Conservation (phyloP, 306 rosid genomes). For the Gastrolobium bilobum region DNA sequence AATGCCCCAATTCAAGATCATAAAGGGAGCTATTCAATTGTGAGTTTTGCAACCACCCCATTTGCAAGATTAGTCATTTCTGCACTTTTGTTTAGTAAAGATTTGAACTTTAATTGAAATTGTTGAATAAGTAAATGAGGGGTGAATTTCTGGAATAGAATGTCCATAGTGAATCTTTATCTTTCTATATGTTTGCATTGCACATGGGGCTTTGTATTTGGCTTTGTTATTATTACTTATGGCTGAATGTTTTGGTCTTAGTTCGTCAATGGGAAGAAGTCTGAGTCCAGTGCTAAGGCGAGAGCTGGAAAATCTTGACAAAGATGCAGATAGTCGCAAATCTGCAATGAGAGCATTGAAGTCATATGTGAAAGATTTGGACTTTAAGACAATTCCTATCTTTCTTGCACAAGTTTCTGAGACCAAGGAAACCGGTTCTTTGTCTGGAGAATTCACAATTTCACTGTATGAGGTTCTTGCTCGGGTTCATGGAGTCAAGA, state of each 20-base stretch:
- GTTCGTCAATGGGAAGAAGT: conserved; percentile 68
- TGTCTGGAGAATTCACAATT: conserved; percentile 80
- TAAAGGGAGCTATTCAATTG: not conserved
- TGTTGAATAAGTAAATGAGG: not conserved
- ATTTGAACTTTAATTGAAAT: conserved; percentile 4
- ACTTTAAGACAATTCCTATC: conserved; percentile 74
- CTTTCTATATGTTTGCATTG: not conserved
- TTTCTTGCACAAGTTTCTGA: conserved; percentile 96
- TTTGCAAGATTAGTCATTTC: conserved; percentile 3
- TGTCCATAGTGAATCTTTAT: not conserved
- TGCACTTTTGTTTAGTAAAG: not conserved
- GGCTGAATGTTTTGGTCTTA: conserved; percentile 29
- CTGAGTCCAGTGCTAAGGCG: conserved; percentile 63
- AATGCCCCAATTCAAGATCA: not conserved
- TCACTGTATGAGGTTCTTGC: conserved; percentile 92
- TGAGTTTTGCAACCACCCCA: not conserved
- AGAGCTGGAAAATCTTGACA: conserved; percentile 80
- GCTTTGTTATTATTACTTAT: conserved; percentile 3
- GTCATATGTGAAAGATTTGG: conserved; percentile 83
- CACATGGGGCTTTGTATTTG: not conserved
- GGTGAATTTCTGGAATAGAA: not conserved
- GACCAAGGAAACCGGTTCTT: conserved; percentile 75
- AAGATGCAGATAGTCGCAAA: conserved; percentile 83
- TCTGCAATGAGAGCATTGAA: conserved; percentile 84
- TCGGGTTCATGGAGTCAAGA: conserved; percentile 83